Conservation (phyloP, 2,329 filamentous ascomycete species). For the Trichoderma simmonsii region DNA sequence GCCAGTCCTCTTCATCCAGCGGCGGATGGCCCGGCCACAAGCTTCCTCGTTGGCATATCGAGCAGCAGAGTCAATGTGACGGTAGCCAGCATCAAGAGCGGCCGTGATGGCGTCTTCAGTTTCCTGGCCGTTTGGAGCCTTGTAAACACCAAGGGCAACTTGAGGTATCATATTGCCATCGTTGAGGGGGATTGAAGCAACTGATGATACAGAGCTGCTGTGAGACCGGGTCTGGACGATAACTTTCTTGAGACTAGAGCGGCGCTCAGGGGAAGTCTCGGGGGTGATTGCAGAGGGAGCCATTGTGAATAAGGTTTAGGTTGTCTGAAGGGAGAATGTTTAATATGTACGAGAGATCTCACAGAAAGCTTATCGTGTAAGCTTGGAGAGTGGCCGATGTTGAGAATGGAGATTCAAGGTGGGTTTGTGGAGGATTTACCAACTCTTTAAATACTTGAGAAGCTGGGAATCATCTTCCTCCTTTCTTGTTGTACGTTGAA, state of each 20-base stretch:
- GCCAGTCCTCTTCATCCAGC: slow-evolving; percentile 60
- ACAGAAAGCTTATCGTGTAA: neutral
- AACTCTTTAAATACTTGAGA: slow-evolving; percentile 23
- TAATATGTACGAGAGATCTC: neutral
- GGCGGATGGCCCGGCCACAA: slow-evolving; percentile 68
- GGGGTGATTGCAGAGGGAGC: slow-evolving; percentile 37
- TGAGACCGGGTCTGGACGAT: slow-evolving; percentile 24
- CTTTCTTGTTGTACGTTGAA: neutral
- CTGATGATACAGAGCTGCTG: slow-evolving; percentile 27
- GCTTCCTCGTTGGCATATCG: slow-evolving; percentile 65
- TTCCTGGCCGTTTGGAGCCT: slow-evolving; percentile 49
- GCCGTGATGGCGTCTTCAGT: slow-evolving; percentile 58
- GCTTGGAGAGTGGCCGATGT: slow-evolving; percentile 17
- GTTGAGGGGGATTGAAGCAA: slow-evolving; percentile 58
- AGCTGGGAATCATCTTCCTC: neutral
- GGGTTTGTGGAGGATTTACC: slow-evolving; percentile 9
- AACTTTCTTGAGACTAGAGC: slow-evolving; percentile 31
- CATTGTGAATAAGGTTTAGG: slow-evolving; percentile 27
- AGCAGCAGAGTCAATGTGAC: slow-evolving; percentile 54
- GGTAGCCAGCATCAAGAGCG: slow-evolving; percentile 56
- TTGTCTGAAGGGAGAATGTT: neutral
- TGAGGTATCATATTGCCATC: slow-evolving; percentile 67
- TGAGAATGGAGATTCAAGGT: neutral
- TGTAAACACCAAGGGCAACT: slow-evolving; percentile 48
- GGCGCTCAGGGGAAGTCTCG: slow-evolving; percentile 33